Evolutionary conservation across 1,284 basidiomycete genomes (phyloP).

Genomic region (Phellopilus nigrolimitatus): DNA sequence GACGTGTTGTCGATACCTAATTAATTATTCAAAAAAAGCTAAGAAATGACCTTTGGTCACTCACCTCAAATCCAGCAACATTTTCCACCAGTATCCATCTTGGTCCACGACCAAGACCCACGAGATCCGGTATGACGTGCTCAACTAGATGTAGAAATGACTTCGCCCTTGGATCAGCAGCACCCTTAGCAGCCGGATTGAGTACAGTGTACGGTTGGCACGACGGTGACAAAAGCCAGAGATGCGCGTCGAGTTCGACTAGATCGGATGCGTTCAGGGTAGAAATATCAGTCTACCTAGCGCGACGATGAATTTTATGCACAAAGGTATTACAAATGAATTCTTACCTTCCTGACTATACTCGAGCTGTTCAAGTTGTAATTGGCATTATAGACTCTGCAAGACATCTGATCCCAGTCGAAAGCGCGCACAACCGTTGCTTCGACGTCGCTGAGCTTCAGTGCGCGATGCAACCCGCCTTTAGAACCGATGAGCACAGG

Average conservation of each 20-base stretch:
- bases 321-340: not conserved
- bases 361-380: constrained; percentile 40
- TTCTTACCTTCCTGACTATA: constrained; percentile 46
- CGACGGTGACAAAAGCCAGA: constrained; percentile 74
- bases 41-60: constrained; percentile 20
- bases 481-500: no score
- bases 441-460: constrained; percentile 45
- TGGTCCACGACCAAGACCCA: constrained; percentile 40
- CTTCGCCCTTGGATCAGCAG: constrained; percentile 63
- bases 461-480: constrained; percentile 70
- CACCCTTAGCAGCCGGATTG: constrained; percentile 65
- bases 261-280: constrained; percentile 45
- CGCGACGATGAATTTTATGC: not conserved
- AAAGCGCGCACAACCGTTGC: constrained; percentile 53
- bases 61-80: constrained; percentile 75
- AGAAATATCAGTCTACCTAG: constrained; percentile 55
- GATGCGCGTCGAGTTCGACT: constrained; percentile 40
- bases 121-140: constrained; percentile 59
- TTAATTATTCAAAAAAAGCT: constrained; percentile 10
- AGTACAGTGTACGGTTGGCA: constrained; percentile 79
- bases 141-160: constrained; percentile 69
- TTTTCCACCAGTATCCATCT: constrained; percentile 65
- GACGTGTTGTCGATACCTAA: constrained; percentile 60
- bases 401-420: constrained; percentile 74
- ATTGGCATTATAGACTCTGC: constrained; percentile 60